Evolutionary conservation across 306 rosid species (phyloP).

Genomic region (Prunus mume): DNA sequence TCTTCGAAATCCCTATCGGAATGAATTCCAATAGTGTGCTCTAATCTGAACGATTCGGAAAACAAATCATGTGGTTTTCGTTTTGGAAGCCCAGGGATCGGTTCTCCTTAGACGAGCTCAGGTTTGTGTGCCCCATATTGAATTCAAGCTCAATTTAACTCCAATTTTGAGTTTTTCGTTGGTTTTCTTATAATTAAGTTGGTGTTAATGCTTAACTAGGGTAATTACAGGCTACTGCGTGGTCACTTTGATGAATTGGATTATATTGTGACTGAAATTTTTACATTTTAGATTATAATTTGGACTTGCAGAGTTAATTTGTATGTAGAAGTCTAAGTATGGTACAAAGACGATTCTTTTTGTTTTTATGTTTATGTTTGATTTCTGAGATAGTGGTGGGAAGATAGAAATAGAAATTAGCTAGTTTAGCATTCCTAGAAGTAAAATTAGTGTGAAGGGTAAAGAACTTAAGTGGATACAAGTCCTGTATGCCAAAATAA

Average conservation of each 20-base stretch:
- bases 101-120: conserved; percentile 81
- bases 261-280: background rate
- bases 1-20: conserved; percentile 1
- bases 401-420: background rate
- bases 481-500: background rate
- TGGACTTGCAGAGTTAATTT: background rate
- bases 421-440: background rate
- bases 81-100: conserved; percentile 91
- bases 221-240: background rate
- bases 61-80: conserved; percentile 73
- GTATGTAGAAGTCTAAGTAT: too few species aligned
- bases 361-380: background rate
- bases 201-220: background rate
- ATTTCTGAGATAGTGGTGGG: conserved; percentile 2
- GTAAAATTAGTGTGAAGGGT: background rate
- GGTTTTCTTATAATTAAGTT: background rate
- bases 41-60: background rate
- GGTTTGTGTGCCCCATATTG: conserved; percentile 34
- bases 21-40: conserved; percentile 11
- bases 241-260: conserved; percentile 7
- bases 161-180: background rate
- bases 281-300: background rate
- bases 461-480: background rate
- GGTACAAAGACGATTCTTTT: conserved; percentile 4
- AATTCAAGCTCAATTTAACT: conserved; percentile 4